These are phyloP conservation scores for Camellia lanceoleosa DNA, from an alignment of 148 eudicot species.

Conservation along the genomic window DNA sequence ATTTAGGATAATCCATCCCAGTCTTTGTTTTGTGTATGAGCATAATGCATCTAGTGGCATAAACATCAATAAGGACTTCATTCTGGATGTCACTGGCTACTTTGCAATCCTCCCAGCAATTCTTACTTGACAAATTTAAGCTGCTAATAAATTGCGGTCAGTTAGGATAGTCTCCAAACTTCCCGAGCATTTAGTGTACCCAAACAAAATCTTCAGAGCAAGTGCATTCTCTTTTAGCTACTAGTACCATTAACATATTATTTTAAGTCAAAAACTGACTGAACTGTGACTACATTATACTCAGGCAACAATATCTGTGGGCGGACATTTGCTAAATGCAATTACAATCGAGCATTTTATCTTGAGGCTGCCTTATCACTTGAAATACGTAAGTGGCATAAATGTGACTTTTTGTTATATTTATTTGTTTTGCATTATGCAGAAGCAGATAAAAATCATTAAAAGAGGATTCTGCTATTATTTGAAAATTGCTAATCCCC, in stretches of 20 bases:
- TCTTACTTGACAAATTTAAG: neutral
- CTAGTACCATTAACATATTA: neutral
- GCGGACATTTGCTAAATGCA: constrained; percentile 37
- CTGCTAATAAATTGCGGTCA: neutral
- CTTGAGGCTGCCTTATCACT: constrained; percentile 37
- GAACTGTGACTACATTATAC: neutral
- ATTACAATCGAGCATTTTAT: constrained; percentile 42
- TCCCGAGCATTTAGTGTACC: neutral
- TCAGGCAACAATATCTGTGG: constrained; percentile 42
- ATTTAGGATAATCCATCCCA: neutral
- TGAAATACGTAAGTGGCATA: constrained; percentile 46
- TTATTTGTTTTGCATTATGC: neutral
- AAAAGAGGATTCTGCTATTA: neutral
- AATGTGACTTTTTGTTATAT: neutral
- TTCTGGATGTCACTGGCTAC: neutral
- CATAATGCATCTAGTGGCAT: neutral
- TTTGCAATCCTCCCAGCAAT: neutral
- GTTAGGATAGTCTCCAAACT: neutral
- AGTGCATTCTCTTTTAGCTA: neutral
- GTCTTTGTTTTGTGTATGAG: neutral
- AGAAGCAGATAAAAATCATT: neutral
- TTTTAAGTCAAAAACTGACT: neutral
- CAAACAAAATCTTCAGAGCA: neutral
- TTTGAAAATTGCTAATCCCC: neutral
- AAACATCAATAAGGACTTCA: neutral